Conservation (phyloP, 2,329 filamentous ascomycete genomes). For the Didymella sp. region DNA sequence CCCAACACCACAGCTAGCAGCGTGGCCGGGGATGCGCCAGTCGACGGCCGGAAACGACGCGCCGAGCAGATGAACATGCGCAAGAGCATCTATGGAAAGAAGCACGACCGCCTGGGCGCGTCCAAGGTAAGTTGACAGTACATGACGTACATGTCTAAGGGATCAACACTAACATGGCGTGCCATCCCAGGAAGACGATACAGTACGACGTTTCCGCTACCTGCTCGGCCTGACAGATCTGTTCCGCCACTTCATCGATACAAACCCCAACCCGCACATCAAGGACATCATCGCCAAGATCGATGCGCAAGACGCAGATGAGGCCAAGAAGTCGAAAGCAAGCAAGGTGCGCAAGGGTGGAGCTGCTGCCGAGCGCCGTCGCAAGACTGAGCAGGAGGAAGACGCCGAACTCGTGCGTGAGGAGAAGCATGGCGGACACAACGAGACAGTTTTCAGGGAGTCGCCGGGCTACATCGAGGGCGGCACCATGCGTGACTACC, state of each 20-base stretch:
- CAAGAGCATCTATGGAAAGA: constrained; percentile 91
- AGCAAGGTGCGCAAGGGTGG: constrained; percentile 82
- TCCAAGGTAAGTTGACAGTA: constrained; percentile 72
- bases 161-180: constrained; percentile 19
- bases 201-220: constrained; percentile 91
- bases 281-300: constrained; percentile 94
- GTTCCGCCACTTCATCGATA: constrained; percentile 98
- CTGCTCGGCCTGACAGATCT: constrained; percentile 93
- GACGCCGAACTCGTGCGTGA: constrained; percentile 87
- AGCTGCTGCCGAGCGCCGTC: constrained; percentile 76
- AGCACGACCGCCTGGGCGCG: constrained; percentile 89
- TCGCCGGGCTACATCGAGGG: constrained; percentile 87
- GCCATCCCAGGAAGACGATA: constrained; percentile 80
- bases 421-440: constrained; percentile 84
- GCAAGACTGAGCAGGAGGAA: constrained; percentile 96
- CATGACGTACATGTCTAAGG: not conserved
- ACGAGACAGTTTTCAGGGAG: constrained; percentile 84
- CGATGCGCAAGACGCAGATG: constrained; percentile 84
- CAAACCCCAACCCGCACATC: constrained; percentile 93
- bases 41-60: constrained; percentile 83
- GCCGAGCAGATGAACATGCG: constrained; percentile 88
- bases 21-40: constrained; percentile 74
- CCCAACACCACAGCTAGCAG: constrained; percentile 80
- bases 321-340: constrained; percentile 74
- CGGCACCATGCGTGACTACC: constrained; percentile 93